phyloP scores from a whole-genome alignment of 805 yeast species.

The Lipomyces sp. region DNA sequence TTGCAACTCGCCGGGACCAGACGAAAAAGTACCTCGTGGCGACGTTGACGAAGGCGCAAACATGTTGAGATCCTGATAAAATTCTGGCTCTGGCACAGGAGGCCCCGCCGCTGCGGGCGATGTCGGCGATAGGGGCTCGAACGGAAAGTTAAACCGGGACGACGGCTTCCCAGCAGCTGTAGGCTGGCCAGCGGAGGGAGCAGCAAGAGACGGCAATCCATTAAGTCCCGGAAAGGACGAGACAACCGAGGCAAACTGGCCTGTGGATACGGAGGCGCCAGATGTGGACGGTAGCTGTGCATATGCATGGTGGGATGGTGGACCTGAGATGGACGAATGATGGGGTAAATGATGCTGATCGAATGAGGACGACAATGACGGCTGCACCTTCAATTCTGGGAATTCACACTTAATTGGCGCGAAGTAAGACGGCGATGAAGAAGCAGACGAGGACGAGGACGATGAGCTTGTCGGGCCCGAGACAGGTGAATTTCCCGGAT shows the following conservation, averaged over 20 bases:
- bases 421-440: constrained; percentile 25
- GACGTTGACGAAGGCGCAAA: constrained; percentile 33
- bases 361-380: constrained; percentile 10
- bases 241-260: constrained; percentile 20
- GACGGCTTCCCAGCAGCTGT: constrained; percentile 15
- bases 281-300: constrained; percentile 9
- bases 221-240: constrained; percentile 19
- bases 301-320: constrained; percentile 6
- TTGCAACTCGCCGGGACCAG: constrained; percentile 29
- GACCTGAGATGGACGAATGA: constrained; percentile 16
- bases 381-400: constrained; percentile 8
- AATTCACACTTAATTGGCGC: constrained; percentile 27
- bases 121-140: constrained; percentile 31
- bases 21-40: constrained; percentile 34
- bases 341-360: constrained; percentile 13
- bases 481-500: constrained; percentile 7
- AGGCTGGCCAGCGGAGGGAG: background rate
- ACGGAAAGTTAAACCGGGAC: constrained; percentile 31
- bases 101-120: constrained; percentile 18
- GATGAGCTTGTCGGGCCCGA: background rate
- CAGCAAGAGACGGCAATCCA: constrained; percentile 12
- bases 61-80: constrained; percentile 21
- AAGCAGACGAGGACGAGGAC: constrained; percentile 19
- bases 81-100: constrained; percentile 15
- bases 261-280: constrained; percentile 8